A percentile compares a stretch with the other conserved stretches of the same genome.
Conservation (phyloP, 805 yeast genomes). For the Candida ipomoeae region DNA sequence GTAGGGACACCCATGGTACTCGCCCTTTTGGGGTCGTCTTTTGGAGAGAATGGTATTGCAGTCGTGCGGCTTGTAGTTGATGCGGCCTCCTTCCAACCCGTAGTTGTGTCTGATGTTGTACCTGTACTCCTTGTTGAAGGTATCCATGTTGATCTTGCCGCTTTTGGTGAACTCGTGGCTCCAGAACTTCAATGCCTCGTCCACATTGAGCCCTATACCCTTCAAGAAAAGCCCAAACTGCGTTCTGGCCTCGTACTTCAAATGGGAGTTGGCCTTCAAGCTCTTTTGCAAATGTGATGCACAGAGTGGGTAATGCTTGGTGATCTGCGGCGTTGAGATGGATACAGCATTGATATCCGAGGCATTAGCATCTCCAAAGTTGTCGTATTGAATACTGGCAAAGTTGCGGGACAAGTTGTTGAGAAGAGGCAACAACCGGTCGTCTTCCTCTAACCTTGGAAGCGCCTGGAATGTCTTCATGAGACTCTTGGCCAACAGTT, state of each 20-base stretch:
- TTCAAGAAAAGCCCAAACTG: constrained; percentile 82
- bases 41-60: constrained; percentile 73
- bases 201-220: constrained; percentile 83
- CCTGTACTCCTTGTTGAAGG: constrained; percentile 81
- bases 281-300: constrained; percentile 62
- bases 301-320: constrained; percentile 78
- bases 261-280: constrained; percentile 60
- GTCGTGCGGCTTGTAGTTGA: constrained; percentile 80
- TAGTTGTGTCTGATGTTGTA: constrained; percentile 86
- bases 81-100: constrained; percentile 88
- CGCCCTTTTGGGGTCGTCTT: constrained; percentile 64
- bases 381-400: constrained; percentile 47
- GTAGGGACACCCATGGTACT: constrained; percentile 92
- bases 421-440: constrained; percentile 78
- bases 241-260: constrained; percentile 78
- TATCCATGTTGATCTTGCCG: constrained; percentile 56
- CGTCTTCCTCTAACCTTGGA: constrained; percentile 88
- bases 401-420: constrained; percentile 63
- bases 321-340: constrained; percentile 51
- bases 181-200: constrained; percentile 89
- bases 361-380: constrained; percentile 38
- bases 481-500: constrained; percentile 48
- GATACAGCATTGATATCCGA: constrained; percentile 57
- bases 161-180: constrained; percentile 58
- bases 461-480: constrained; percentile 68